Percentiles rank a stretch among this genome's conserved stretches.
These are phyloP conservation scores for Pseudofabraea citricarpa DNA, from an alignment of 2,329 filamentous ascomycete species.

Conservation along the genomic window DNA sequence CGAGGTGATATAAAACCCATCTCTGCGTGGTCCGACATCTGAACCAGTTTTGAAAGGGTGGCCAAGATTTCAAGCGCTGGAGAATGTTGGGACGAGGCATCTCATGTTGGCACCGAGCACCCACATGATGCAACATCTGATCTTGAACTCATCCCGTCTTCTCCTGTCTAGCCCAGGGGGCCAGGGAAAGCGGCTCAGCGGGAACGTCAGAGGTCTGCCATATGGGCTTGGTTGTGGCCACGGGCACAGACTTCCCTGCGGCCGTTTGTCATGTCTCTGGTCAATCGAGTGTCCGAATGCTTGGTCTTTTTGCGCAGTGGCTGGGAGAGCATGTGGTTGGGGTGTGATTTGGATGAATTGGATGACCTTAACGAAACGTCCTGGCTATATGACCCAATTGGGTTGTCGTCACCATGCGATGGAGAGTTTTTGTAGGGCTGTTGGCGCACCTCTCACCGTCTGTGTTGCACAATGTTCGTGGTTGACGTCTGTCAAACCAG, in stretches of 20 bases:
- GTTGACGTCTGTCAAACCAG: slow-evolving; percentile 18
- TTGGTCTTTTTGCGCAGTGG: not conserved
- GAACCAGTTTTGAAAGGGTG: too few species aligned
- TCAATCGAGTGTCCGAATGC: not conserved
- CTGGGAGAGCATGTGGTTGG: not conserved
- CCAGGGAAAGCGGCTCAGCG: not conserved
- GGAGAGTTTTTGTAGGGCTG: slow-evolving; percentile 6
- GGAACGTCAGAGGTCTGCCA: not conserved
- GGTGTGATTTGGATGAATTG: not conserved
- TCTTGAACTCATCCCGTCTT: not conserved
- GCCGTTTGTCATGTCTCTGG: not conserved
- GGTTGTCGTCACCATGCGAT: not conserved
- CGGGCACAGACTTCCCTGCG: not conserved
- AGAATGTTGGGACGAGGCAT: too few species aligned
- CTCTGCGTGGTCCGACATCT: too few species aligned
- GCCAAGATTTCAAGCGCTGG: too few species aligned
- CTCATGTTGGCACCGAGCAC: too few species aligned
- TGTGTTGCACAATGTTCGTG: slow-evolving; percentile 14
- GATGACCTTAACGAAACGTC: not conserved
- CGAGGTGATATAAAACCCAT: too few species aligned
- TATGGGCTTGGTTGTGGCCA: not conserved
- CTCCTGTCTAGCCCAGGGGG: not conserved
- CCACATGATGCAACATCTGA: too few species aligned
- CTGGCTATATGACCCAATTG: slow-evolving; percentile 10
- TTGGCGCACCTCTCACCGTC: slow-evolving; percentile 12